Percentiles rank a stretch among this genome's conserved stretches.
These are phyloP conservation scores for Antrodiella citrinella DNA, from an alignment of 768 basidiomycete species.

Conservation along the genomic window DNA sequence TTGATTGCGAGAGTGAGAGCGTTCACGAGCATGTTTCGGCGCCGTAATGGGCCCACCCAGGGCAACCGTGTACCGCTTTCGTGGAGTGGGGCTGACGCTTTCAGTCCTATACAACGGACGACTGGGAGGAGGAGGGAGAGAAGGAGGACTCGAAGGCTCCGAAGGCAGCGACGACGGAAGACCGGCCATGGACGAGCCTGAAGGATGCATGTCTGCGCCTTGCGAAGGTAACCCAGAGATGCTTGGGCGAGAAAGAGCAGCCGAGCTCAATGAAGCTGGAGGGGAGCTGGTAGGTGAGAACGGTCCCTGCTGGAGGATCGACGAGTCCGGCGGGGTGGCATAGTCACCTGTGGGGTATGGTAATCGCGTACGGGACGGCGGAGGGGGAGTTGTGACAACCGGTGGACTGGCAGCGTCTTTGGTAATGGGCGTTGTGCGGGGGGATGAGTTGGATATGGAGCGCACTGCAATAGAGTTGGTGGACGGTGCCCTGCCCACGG, in stretches of 20 bases:
- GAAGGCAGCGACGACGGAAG: conserved; percentile 13
- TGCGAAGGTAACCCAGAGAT: conserved; percentile 37
- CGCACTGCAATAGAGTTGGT: conserved; percentile 37
- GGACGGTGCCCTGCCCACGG: conserved; percentile 36
- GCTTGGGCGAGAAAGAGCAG: conserved; percentile 31
- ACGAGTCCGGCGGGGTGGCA: conserved; percentile 49
- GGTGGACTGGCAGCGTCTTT: conserved; percentile 53
- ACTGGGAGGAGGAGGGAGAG: conserved; percentile 36
- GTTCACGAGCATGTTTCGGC: conserved; percentile 18
- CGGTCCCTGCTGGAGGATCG: conserved; percentile 26
- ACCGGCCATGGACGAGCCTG: conserved; percentile 15
- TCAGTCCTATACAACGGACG: conserved; percentile 31
- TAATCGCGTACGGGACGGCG: conserved; percentile 47
- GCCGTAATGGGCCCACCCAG: conserved; percentile 63
- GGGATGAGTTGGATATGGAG: conserved; percentile 23
- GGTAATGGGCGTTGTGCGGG: conserved; percentile 26
- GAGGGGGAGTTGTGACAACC: conserved; percentile 42
- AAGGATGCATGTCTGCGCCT: background rate
- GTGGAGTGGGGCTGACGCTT: conserved; percentile 56
- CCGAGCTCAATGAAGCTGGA: conserved; percentile 24
- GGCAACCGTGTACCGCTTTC: conserved; percentile 84
- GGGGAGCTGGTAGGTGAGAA: conserved; percentile 49
- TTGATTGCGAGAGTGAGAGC: conserved; percentile 14
- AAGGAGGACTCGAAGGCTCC: conserved; percentile 14
- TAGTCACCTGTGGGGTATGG: conserved; percentile 86